Base-by-base conservation (phyloP, 805 yeast species). In the Pichia paraexigua region DNA sequence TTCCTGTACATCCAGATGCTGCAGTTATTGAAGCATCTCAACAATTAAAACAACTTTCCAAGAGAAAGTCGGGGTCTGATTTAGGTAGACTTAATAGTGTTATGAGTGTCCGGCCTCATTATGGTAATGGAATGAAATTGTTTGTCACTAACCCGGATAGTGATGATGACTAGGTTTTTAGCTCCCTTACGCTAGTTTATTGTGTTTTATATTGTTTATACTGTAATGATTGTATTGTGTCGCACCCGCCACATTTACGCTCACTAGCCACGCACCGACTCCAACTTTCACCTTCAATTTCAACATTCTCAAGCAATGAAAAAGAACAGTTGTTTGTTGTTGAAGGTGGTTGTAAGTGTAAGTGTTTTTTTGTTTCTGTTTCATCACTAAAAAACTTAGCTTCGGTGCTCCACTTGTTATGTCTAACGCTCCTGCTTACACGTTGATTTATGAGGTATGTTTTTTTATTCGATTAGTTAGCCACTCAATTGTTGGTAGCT, bases 391-490 rank as follows among this genome's bases (percentile, higher is more conserved):
- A 6, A 15, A 20, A 35, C 18, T 17, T n/a, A 17, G 20, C 12
- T 3, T 8, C 9, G n/a, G 39, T 35, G 39, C 39, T 9, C 9
- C 3, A 5, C 2, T 35, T n/a, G 45, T 42, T 21, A 65, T 66
- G 69, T 56, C 68, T 35, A n/a, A n/a, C n/a, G 3, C 59, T 21
- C 68, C 63, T 51, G 90, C 91, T 11, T 88, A 88, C 65, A 87
- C 95, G 28, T 73, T 89, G 71, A 83, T 89, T 51, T 84, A 79
- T 67, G 92, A 89, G 63, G 71, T 67, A 59, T 45, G 71, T 64
- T 40, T 40, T 20, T 40, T 20, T 11, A 20, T 40, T 40, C 20
- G 6, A 8, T 2, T 21, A 22, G 18, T 17, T 8, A 7, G 17
- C 10, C 15, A 3, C 10, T 3, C 41, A 41, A 21, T 32, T 25